Conservation (phyloP, 75 land plant genomes). For the Cupressus sempervirens region DNA sequence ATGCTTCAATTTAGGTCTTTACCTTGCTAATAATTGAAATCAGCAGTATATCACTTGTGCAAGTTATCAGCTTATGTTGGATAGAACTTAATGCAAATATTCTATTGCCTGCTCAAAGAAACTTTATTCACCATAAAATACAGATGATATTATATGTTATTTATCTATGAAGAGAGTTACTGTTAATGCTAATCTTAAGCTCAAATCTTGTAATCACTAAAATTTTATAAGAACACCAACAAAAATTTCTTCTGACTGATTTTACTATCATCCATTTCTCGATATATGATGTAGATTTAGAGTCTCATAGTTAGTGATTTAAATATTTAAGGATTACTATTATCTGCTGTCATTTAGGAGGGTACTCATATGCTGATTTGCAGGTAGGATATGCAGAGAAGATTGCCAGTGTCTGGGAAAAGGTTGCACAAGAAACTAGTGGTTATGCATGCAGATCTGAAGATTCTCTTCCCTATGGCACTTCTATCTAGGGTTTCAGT, state of each 20-base stretch:
- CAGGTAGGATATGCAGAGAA: conserved; percentile 82
- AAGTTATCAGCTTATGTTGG: not conserved
- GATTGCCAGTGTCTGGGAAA: conserved; percentile 67
- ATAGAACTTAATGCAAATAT: not conserved
- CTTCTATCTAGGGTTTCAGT: not conserved
- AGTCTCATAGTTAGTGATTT: not conserved
- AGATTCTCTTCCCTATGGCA: conserved; percentile 6
- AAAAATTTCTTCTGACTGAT: not conserved
- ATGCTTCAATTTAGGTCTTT: not conserved
- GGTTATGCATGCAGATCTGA: conserved; percentile 25
- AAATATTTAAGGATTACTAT: not conserved
- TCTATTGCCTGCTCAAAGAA: not conserved
- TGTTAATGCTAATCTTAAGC: not conserved
- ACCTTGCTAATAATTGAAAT: not conserved
- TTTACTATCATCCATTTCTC: not conserved
- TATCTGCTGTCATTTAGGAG: not conserved
- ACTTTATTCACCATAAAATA: not conserved
- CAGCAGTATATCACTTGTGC: not conserved
- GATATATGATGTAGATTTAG: not conserved
- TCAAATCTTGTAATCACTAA: not conserved
- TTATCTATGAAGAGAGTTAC: not conserved
- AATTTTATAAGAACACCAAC: not conserved
- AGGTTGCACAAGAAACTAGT: conserved; percentile 62
- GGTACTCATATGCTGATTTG: not conserved
- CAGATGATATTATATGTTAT: not conserved